phyloP scores from a whole-genome alignment of 768 basidiomycete species.

The Boletellus ananas region DNA sequence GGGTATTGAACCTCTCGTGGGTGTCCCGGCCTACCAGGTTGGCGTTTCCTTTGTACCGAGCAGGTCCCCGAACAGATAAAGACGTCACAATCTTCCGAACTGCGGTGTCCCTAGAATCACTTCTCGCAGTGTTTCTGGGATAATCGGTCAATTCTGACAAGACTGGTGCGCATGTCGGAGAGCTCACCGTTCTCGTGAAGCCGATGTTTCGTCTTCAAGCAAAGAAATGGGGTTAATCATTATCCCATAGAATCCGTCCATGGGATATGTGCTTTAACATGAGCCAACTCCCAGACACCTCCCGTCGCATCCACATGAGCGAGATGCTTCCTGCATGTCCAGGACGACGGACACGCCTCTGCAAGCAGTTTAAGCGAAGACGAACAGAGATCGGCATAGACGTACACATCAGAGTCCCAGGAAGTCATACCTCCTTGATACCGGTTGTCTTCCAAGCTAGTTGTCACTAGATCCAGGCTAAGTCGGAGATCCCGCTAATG shows the following conservation, averaged over 20 bases:
- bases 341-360: constrained; percentile 15
- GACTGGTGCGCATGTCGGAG: too few relatives aligned
- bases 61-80: constrained; percentile 12
- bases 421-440: constrained; percentile 62
- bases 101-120: constrained; percentile 12
- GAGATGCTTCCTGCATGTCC: constrained; percentile 18
- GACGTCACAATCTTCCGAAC: constrained; percentile 15
- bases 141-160: neutral
- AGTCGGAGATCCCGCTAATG: neutral
- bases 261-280: constrained; percentile 14
- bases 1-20: constrained; percentile 7
- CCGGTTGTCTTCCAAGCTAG: constrained; percentile 4
- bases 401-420: constrained; percentile 38
- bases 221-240: constrained; percentile 3
- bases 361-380: neutral
- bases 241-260: constrained; percentile 16
- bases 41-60: constrained; percentile 6
- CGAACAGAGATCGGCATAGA: neutral
- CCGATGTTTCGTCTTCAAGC: constrained; percentile 3
- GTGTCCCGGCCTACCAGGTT: constrained; percentile 7
- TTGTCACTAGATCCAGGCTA: neutral
- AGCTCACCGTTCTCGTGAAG: constrained; percentile 12
- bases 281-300: constrained; percentile 24
- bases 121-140: constrained; percentile 18
- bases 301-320: constrained; percentile 30